These are phyloP conservation scores for Phytophthora syringae DNA, from an alignment of 352 stramenopile genomes.

Conservation along the genomic window DNA sequence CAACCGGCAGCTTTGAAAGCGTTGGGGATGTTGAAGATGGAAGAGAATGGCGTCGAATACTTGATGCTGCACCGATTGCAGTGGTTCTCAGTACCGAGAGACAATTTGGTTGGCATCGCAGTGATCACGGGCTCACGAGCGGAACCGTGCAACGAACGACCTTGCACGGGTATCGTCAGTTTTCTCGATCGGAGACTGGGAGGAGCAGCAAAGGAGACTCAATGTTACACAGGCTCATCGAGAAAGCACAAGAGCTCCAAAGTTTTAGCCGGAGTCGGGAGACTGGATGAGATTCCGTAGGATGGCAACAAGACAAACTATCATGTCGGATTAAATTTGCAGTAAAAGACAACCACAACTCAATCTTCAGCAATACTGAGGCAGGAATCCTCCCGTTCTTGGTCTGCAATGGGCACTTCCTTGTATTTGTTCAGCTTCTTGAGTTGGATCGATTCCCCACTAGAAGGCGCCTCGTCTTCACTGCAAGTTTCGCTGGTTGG, in stretches of 20 bases:
- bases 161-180: neutral
- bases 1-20: neutral
- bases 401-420: conserved; percentile 7
- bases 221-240: no score
- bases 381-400: neutral
- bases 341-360: neutral
- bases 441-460: conserved; percentile 19
- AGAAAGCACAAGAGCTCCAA: no score
- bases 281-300: no score
- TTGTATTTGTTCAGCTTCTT: conserved; percentile 19
- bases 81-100: neutral
- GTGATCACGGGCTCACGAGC: neutral
- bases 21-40: conserved; percentile 6
- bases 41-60: conserved; percentile 2
- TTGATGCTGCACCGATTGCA: conserved; percentile 6
- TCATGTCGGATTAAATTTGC: no score
- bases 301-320: no score
- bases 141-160: conserved; percentile 1
- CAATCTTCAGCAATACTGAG: conserved; percentile 8
- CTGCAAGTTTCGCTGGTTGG: conserved; percentile 17
- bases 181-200: conserved; percentile 6
- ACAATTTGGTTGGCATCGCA: conserved; percentile 12
- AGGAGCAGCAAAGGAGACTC: no score
- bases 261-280: no score
- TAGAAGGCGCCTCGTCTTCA: conserved; percentile 20